phyloP scores from a whole-genome alignment of 257 asterid species.

The Salvia splendens region DNA sequence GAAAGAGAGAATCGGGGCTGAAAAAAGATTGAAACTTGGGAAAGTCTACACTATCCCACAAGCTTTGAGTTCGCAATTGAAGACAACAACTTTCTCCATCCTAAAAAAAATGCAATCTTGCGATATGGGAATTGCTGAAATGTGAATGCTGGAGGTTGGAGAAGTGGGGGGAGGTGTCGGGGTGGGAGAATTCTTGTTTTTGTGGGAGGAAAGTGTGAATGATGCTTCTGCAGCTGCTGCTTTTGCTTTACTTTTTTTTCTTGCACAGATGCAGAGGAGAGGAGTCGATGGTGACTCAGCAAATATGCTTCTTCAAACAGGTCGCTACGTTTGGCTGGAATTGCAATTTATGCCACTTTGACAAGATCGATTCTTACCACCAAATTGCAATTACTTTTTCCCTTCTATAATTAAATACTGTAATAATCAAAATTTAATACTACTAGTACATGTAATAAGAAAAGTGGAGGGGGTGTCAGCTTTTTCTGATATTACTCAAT shows the following conservation, averaged over 20 bases:
- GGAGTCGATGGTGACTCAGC: slow-evolving; percentile 34
- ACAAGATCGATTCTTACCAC: slow-evolving; percentile 11
- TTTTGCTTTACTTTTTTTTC: slow-evolving; percentile 36
- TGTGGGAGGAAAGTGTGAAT: slow-evolving; percentile 32
- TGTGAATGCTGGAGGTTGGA: slow-evolving; percentile 25
- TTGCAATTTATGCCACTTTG: slow-evolving; percentile 58
- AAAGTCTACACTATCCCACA: slow-evolving; percentile 79
- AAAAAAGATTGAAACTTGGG: slow-evolving; percentile 6
- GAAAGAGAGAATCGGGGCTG: not conserved
- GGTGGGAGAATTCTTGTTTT: slow-evolving; percentile 3
- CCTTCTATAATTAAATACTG: too few relatives aligned
- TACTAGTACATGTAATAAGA: not conserved
- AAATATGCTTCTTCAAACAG: slow-evolving; percentile 30
- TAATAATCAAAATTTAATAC: too few relatives aligned
- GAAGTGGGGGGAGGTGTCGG: slow-evolving; percentile 25
- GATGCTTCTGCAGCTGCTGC: slow-evolving; percentile 39
- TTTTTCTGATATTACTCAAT: slow-evolving; percentile 34
- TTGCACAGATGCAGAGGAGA: slow-evolving; percentile 33
- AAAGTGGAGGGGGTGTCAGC: slow-evolving; percentile 32
- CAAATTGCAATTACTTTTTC: too few relatives aligned
- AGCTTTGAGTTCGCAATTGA: slow-evolving; percentile 75
- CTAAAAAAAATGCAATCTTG: slow-evolving; percentile 18
- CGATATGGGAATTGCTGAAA: not conserved
- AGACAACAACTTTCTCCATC: slow-evolving; percentile 68
- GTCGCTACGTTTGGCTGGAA: slow-evolving; percentile 39